Evolutionary conservation across 208 protist genomes (phyloP).

Genomic region (Crithidia bombi): DNA sequence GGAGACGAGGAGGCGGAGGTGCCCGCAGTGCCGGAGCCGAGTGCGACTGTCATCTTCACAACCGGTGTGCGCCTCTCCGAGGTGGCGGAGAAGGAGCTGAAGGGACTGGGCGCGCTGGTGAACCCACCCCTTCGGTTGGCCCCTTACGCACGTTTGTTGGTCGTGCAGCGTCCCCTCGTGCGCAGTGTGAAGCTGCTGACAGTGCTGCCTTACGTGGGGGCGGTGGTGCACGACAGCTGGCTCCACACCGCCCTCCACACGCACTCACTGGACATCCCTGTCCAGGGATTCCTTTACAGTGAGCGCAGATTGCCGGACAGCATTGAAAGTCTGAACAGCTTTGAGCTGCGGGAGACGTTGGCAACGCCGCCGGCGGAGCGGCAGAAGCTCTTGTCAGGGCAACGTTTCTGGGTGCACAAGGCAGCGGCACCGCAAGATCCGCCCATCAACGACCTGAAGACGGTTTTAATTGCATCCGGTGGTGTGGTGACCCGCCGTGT

Average conservation of each 20-base stretch:
- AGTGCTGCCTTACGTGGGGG: constrained; percentile 54
- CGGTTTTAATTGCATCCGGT: constrained; percentile 64
- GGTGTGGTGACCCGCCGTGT: constrained; percentile 37
- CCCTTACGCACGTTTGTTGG: constrained; percentile 40
- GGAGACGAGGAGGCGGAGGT: neutral
- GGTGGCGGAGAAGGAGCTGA: constrained; percentile 27
- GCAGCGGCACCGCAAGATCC: constrained; percentile 58
- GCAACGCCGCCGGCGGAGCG: constrained; percentile 34
- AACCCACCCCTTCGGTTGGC: constrained; percentile 58
- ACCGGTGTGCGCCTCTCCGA: constrained; percentile 59
- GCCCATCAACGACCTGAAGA: constrained; percentile 69
- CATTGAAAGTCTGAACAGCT: constrained; percentile 68
- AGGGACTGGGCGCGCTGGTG: constrained; percentile 42
- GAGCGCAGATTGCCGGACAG: constrained; percentile 44
- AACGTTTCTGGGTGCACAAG: constrained; percentile 69
- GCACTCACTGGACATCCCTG: constrained; percentile 10
- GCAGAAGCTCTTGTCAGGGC: constrained; percentile 45
- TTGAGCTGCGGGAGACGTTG: constrained; percentile 48
- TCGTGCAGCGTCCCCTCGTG: constrained; percentile 57
- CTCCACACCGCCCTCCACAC: constrained; percentile 51
- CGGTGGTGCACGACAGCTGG: constrained; percentile 57
- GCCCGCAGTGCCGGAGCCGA: constrained; percentile 1
- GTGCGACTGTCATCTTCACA: constrained; percentile 53
- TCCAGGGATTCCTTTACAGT: constrained; percentile 26
- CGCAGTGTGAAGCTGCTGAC: constrained; percentile 84